These are phyloP conservation scores for Pseudomicrostroma phylloplanum DNA, from an alignment of 1,284 basidiomycete species.

Conservation along the genomic window DNA sequence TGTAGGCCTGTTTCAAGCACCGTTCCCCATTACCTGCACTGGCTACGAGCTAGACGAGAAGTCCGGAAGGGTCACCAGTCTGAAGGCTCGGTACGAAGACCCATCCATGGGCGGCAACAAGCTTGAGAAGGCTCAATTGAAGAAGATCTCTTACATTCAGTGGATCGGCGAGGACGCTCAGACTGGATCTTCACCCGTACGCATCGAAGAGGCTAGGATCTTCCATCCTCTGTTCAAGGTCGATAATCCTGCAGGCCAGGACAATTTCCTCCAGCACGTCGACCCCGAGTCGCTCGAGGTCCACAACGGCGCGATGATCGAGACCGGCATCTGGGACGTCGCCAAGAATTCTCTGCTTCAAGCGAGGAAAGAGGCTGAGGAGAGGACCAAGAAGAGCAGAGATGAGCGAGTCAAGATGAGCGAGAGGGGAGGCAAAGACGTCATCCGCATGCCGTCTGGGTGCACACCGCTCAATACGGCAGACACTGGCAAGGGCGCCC, in stretches of 20 bases:
- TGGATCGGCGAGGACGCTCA: slow-evolving; percentile 86
- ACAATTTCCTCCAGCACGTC: slow-evolving; percentile 71
- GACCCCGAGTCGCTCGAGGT: slow-evolving; percentile 73
- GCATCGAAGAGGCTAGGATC: slow-evolving; percentile 80
- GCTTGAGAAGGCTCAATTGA: slow-evolving; percentile 68
- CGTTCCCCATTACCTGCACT: slow-evolving; percentile 85
- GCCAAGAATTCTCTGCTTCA: slow-evolving; percentile 65
- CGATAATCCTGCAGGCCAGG: slow-evolving; percentile 72
- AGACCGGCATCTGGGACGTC: slow-evolving; percentile 81
- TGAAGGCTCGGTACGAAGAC: slow-evolving; percentile 68
- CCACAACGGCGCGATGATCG: slow-evolving; percentile 72
- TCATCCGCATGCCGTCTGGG: neutral
- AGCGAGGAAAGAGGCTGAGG: slow-evolving; percentile 63
- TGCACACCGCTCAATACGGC: slow-evolving; percentile 4
- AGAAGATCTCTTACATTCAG: slow-evolving; percentile 71
- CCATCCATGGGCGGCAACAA: slow-evolving; percentile 39
- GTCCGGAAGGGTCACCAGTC: slow-evolving; percentile 63
- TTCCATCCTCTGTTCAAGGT: slow-evolving; percentile 92
- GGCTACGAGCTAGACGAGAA: slow-evolving; percentile 65
- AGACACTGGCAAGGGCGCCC: slow-evolving; percentile 23
- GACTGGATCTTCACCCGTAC: slow-evolving; percentile 67
- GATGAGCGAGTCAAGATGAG: slow-evolving; percentile 54
- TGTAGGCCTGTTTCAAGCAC: slow-evolving; percentile 93
- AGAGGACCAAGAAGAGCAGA: slow-evolving; percentile 54
- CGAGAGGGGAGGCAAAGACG: slow-evolving; percentile 12